Conservation (phyloP, 306 rosid species). For the Trifolium repens region DNA sequence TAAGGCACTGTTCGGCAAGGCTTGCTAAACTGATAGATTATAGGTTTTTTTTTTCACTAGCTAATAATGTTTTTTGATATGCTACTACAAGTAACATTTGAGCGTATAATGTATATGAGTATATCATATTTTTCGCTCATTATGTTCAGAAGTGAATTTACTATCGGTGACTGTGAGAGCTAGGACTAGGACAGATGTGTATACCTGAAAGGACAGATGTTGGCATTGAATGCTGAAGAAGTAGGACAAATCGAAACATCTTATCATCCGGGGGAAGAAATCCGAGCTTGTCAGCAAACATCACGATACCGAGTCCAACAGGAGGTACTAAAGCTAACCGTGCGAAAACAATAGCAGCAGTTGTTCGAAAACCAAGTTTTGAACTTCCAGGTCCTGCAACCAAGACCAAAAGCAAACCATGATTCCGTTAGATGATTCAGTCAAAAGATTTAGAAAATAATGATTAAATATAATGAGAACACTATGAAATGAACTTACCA, state of each 20-base stretch:
- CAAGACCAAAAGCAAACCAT: constrained; percentile 27
- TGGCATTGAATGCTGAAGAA: constrained; percentile 98
- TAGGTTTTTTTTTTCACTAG: neutral
- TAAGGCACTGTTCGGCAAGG: neutral
- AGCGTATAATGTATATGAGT: too few relatives aligned
- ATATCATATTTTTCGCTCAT: too few relatives aligned
- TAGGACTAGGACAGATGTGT: constrained; percentile 35
- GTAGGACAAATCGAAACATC: constrained; percentile 89
- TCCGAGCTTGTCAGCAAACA: constrained; percentile 92
- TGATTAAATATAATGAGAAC: neutral
- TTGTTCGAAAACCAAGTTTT: constrained; percentile 85
- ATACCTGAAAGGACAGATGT: constrained; percentile 96
- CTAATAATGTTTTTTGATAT: too few relatives aligned
- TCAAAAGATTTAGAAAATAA: constrained; percentile 21
- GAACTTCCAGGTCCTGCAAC: constrained; percentile 97
- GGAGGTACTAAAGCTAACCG: constrained; percentile 93
- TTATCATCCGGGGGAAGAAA: constrained; percentile 85
- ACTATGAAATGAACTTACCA: constrained; percentile 60
- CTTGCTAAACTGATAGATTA: neutral
- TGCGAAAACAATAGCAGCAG: constrained; percentile 78
- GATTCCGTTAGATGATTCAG: constrained; percentile 20
- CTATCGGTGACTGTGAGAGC: constrained; percentile 5
- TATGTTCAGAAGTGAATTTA: constrained; percentile 27
- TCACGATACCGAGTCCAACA: constrained; percentile 85
- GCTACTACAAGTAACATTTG: too few relatives aligned